Percentiles rank a stretch among this genome's conserved stretches.
These are phyloP conservation scores for Basidiobolus meristosporus DNA, from an alignment of 371 early-diverging fungal species.

Conservation along the genomic window DNA sequence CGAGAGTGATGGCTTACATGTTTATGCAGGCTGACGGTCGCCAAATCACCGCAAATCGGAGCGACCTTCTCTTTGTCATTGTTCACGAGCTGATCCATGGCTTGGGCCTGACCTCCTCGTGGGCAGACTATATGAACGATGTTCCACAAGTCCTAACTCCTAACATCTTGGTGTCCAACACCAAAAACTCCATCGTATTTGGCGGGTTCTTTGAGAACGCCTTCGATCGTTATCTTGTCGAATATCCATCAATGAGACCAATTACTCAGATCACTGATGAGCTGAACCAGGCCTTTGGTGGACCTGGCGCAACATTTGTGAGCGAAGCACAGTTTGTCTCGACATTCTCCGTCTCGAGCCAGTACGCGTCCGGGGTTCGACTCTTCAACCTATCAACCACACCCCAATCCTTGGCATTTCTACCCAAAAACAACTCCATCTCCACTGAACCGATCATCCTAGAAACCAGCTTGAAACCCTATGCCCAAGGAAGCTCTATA, in stretches of 20 bases:
- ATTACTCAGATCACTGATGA: background rate
- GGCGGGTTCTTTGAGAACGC: slow-evolving; percentile 4
- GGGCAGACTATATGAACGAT: slow-evolving; percentile 10
- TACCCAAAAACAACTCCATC: background rate
- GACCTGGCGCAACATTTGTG: background rate
- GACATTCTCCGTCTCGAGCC: slow-evolving; percentile 1
- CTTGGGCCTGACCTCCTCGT: slow-evolving; percentile 27
- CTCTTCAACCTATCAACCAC: slow-evolving; percentile 6
- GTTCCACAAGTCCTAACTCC: slow-evolving; percentile 7
- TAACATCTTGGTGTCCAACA: background rate
- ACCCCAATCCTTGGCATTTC: slow-evolving; percentile 3
- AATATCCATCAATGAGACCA: background rate
- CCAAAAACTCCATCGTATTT: background rate
- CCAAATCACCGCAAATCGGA: slow-evolving; percentile 16
- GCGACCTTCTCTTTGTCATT: slow-evolving; percentile 30
- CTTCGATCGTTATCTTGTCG: slow-evolving; percentile 4
- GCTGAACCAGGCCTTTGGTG: slow-evolving; percentile 2
- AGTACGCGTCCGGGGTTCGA: slow-evolving; percentile 2
- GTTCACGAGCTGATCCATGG: slow-evolving; percentile 43
- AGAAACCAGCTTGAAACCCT: slow-evolving; percentile 13
- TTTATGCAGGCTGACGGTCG: slow-evolving; percentile 13
- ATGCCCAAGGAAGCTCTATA: slow-evolving; percentile 19
- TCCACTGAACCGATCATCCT: slow-evolving; percentile 3
- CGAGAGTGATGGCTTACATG: too few species aligned
- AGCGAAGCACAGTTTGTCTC: background rate